Conservation (phyloP, 345 rosid genomes). For the Populus ilicifolia region DNA sequence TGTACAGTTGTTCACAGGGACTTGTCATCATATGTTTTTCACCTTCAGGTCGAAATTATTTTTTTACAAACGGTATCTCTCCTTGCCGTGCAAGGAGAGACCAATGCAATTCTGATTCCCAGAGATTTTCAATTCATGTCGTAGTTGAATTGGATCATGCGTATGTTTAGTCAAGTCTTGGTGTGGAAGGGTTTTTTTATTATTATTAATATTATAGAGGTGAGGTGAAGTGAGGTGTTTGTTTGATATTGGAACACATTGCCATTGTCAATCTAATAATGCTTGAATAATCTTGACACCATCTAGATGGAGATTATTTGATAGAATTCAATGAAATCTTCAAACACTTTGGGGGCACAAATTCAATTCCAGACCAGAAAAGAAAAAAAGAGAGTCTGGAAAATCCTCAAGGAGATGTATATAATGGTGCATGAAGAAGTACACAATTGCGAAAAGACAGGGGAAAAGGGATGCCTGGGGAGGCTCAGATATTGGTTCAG, state of each 20-base stretch:
- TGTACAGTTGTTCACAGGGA: background rate
- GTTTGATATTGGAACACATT: no score
- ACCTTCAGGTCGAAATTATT: background rate
- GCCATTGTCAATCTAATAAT: no score
- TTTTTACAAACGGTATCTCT: background rate
- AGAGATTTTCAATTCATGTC: background rate
- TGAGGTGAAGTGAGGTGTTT: background rate
- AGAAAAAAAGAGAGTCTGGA: background rate
- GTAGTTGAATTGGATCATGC: background rate
- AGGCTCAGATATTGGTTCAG: background rate
- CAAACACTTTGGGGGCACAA: background rate
- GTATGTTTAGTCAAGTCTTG: no score
- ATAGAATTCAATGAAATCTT: background rate
- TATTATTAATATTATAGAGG: background rate
- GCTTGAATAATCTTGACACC: background rate
- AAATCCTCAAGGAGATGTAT: background rate
- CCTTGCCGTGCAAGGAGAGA: background rate
- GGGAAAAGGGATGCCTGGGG: conserved; percentile 1
- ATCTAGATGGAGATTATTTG: background rate
- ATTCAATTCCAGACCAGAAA: background rate
- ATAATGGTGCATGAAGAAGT: background rate
- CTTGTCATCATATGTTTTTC: background rate
- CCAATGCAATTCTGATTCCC: background rate
- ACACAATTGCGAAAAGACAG: conserved; percentile 1
- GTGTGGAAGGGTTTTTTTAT: no score